Evolutionary conservation across 176 grass and related monocot genomes (phyloP), one percentile per base, ranked within the genome.

Genomic region (Pontederia crassipes): DNA sequence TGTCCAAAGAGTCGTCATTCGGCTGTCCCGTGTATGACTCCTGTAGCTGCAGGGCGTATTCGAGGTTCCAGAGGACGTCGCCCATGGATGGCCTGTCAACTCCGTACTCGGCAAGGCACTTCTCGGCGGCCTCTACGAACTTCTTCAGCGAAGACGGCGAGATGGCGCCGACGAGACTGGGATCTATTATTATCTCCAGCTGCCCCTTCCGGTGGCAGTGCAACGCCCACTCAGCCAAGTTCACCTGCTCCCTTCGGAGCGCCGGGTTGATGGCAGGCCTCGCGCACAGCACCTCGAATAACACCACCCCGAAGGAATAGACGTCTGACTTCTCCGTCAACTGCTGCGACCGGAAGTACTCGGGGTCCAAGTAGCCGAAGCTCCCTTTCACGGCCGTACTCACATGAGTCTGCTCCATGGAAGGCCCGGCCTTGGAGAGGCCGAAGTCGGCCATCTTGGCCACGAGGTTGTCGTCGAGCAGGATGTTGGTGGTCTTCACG

Each of bases 311-410:
- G 9, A 95, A 95, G 59, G 91, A 95, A 59, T 87, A 95, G 45
- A 95, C 91, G 64, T 95, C 86, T 2, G 91, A 95, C 66, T 95
- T 95, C 55, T 95, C 91, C 35, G 91, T 95, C 76, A 95, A 63
- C 54, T 95, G 91, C 75, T 95, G 91, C 47, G 83, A 83, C 28
- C 91, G 79, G 78, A 95, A 95, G 73, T 95, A 95, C 65, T 95
- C 86, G 58, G 91, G 91, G 58, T 95, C 91, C 63, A 95, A 78
- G 68, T 95, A 95, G 13, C 90, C 91, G 66, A 95, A 95, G 74
- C 91, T 95, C 64, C 91, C 91, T 73, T 95, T 95, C 72, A 95
- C 91, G 54, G 86, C 91, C 64, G 91, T 95, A 62, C 91, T 90
- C 13, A 95, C 86, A 57, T 95, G 91, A 45, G 86, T 95, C 78